Percentiles rank a stretch among this genome's conserved stretches.
These are phyloP conservation scores for Plasmopara halstedii DNA, from an alignment of 352 stramenopile genomes.

Conservation along the genomic window DNA sequence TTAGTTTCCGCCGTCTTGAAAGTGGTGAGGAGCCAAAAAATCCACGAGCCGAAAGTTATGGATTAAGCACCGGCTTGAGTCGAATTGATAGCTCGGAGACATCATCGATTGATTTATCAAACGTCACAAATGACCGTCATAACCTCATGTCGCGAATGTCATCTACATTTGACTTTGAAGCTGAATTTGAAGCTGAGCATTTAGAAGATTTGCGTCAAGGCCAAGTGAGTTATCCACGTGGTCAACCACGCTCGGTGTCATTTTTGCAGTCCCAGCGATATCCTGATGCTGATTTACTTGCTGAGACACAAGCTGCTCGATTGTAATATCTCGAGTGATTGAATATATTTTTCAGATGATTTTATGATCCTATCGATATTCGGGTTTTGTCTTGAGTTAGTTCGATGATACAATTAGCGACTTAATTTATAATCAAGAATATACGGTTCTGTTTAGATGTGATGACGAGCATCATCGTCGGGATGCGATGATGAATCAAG, in stretches of 20 bases:
- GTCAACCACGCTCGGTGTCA: conserved; percentile 52
- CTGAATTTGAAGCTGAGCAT: conserved; percentile 43
- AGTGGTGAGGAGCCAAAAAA: conserved; percentile 14
- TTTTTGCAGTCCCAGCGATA: conserved; percentile 71
- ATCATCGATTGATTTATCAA: conserved; percentile 17
- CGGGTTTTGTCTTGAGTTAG: no score
- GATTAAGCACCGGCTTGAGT: conserved; percentile 19
- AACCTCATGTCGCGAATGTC: conserved; percentile 23
- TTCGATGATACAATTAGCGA: no score
- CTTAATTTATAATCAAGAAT: no score
- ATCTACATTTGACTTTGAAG: conserved; percentile 46
- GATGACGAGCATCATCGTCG: no score
- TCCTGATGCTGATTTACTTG: conserved; percentile 59
- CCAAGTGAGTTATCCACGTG: conserved; percentile 40
- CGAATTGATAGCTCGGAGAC: conserved; percentile 16
- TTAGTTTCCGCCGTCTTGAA: conserved; percentile 22
- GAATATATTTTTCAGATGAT: no score
- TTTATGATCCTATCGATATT: no score
- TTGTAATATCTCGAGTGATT: no score
- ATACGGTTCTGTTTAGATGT: no score
- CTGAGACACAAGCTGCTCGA: conserved; percentile 44
- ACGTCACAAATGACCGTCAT: conserved; percentile 3
- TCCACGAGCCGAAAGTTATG: conserved; percentile 5
- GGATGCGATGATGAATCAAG: no score
- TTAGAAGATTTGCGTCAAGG: conserved; percentile 32